phyloP scores from a whole-genome alignment of 768 basidiomycete species.

The Trametes punicea region DNA sequence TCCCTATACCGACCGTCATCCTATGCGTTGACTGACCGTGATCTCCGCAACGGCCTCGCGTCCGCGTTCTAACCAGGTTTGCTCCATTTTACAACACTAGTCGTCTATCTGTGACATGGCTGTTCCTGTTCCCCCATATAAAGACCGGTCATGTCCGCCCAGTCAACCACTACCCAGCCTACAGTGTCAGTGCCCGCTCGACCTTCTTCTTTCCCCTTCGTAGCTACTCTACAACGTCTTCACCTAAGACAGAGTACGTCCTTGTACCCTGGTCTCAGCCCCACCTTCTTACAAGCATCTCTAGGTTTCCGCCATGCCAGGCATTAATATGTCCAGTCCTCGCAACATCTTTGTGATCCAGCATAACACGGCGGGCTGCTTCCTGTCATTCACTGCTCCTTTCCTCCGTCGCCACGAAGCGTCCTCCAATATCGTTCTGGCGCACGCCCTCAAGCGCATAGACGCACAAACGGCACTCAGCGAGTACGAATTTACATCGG shows the following conservation, averaged over 20 bases:
- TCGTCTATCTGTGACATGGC: conserved; percentile 16
- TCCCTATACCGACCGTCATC: conserved; percentile 3
- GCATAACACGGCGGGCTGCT: conserved; percentile 39
- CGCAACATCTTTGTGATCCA: conserved; percentile 32
- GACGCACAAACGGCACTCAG: conserved; percentile 37
- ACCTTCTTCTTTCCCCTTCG: neutral
- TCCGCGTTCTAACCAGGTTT: conserved; percentile 1
- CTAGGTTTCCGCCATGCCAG: conserved; percentile 30
- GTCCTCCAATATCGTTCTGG: conserved; percentile 51
- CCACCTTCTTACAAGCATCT: neutral
- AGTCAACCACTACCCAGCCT: neutral
- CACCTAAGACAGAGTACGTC: neutral
- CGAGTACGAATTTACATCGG: conserved; percentile 34
- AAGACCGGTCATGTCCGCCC: conserved; percentile 1
- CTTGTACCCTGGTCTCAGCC: neutral
- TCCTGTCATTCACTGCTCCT: conserved; percentile 40
- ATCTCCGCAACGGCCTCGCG: conserved; percentile 10
- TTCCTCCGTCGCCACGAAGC: conserved; percentile 43
- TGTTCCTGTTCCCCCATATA: conserved; percentile 13
- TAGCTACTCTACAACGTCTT: neutral
- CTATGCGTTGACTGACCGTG: conserved; percentile 5
- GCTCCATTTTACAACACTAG: conserved; percentile 11
- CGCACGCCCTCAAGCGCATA: conserved; percentile 45
- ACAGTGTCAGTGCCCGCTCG: neutral
- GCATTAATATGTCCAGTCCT: conserved; percentile 27